Percentiles rank a stretch among this genome's conserved stretches.
Conservation (phyloP, 352 stramenopile genomes). For the Phytophthora meadii region DNA sequence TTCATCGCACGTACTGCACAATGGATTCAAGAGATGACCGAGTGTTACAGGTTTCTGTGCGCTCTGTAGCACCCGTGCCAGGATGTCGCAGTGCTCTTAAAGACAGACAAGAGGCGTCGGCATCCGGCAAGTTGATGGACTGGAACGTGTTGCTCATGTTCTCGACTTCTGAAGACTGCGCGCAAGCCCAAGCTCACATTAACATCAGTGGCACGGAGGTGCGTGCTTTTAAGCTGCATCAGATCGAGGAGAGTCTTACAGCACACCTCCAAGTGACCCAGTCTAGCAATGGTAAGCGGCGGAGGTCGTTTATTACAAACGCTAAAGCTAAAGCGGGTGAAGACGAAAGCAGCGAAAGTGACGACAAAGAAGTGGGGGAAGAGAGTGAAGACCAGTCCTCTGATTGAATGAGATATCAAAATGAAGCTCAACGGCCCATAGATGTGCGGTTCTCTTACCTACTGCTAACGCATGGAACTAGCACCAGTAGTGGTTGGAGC, state of each 20-base stretch:
- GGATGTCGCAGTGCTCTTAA: constrained; percentile 72
- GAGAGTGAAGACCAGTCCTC: constrained; percentile 14
- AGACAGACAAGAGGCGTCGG: constrained; percentile 33
- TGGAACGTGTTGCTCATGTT: constrained; percentile 82
- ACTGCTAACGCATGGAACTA: constrained; percentile 15
- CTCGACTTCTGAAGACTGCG: constrained; percentile 61
- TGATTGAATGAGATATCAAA: constrained; percentile 32
- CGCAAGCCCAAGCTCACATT: constrained; percentile 73
- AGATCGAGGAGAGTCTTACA: constrained; percentile 77
- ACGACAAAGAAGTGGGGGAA: constrained; percentile 2
- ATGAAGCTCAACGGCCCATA: constrained; percentile 14
- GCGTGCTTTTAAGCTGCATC: constrained; percentile 79
- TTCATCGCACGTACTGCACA: constrained; percentile 76
- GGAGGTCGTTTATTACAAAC: constrained; percentile 36
- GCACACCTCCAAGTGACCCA: constrained; percentile 68
- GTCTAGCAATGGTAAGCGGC: constrained; percentile 38
- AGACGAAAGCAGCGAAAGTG: constrained; percentile 3
- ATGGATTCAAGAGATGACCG: constrained; percentile 75
- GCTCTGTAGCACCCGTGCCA: constrained; percentile 57
- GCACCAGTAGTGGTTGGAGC: neutral
- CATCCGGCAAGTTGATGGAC: constrained; percentile 24
- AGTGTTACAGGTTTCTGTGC: constrained; percentile 74
- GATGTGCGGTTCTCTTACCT: neutral
- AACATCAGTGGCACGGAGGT: constrained; percentile 79
- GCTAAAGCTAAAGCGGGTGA: constrained; percentile 12